Conservation (phyloP, 768 basidiomycete species). For the Russula virescens region DNA sequence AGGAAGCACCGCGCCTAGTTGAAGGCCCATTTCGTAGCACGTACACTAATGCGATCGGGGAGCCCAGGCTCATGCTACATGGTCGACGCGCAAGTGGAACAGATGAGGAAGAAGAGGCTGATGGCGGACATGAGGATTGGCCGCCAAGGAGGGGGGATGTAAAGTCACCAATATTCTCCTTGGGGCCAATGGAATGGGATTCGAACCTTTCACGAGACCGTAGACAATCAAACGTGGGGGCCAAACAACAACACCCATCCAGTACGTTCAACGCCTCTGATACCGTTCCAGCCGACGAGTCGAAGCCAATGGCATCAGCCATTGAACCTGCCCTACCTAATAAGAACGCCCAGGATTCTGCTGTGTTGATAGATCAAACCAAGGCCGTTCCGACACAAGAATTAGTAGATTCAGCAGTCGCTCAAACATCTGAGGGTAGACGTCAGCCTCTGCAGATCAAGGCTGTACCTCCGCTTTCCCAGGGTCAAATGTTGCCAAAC, state of each 20-base stretch:
- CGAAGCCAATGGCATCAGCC: not conserved
- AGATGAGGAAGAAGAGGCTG: slow-evolving; percentile 1
- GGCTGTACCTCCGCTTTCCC: not conserved
- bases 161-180: not conserved
- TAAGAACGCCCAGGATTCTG: not conserved
- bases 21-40: slow-evolving; percentile 28
- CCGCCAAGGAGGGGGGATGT: not conserved
- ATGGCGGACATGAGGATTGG: slow-evolving; percentile 4
- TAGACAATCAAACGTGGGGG: not conserved
- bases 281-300: not conserved
- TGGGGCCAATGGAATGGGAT: not conserved
- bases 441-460: not conserved
- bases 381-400: not conserved
- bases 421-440: not conserved
- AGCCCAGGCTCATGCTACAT: slow-evolving; percentile 2
- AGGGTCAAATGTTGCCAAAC: not conserved
- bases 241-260: not conserved
- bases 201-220: not conserved
- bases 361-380: not conserved
- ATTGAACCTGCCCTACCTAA: not conserved
- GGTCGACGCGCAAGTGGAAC: slow-evolving; percentile 14
- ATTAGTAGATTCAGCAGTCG: not conserved
- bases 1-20: slow-evolving; percentile 25
- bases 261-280: not conserved
- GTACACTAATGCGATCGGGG: slow-evolving; percentile 24